Evolutionary conservation across 2,329 filamentous ascomycete species (phyloP), one percentile per base, ranked within the genome.

Genomic region (Colletotrichum chlorophyti): DNA sequence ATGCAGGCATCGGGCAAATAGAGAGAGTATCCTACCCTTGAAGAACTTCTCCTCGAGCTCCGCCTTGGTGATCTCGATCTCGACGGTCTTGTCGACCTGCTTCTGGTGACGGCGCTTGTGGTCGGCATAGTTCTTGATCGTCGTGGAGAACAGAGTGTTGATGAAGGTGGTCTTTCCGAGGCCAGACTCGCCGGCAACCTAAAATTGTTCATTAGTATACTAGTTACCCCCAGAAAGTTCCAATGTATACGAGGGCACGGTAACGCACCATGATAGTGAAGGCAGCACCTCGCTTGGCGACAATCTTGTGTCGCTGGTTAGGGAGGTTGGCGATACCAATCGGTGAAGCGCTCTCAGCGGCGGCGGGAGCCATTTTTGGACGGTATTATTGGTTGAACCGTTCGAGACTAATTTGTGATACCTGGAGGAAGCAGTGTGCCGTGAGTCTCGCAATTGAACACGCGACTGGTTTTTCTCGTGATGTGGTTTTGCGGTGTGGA

Each of bases 41-140:
- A 99, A 99, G 85, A 99, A 99, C 84, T 99, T 99, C 89, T 99
- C 95, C 82, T 99, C 95, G 64, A 99, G 83, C 83, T 99, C 95
- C 60, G 95, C 95, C 86, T 99, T 99, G 77, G 95, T 99, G 75
- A 99, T 99, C 79, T 99, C 95, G 69, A 99, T 99, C 83, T 99
- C 96, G 65, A 99, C 95, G 10, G 95, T 99, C 87, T 98, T 98
- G 83, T 99, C 95, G 68, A 98, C 87, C 83, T 99, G 95, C 88
- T 99, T 99, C 81, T 95, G 91, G 79, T 99, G 95, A 74, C 95
- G 91, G 79, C 93, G 91, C 86, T 97, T 97, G 87, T 99, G 94
- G 79, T 99, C 95, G 85, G 95, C 95, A 78, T 99, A 99, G 86
- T 98, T 99, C 86, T 99, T 99, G 87, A 99, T 99, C 70, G 95